Evolutionary conservation across 345 rosid species (phyloP).

Genomic region (Linum lewisii): DNA sequence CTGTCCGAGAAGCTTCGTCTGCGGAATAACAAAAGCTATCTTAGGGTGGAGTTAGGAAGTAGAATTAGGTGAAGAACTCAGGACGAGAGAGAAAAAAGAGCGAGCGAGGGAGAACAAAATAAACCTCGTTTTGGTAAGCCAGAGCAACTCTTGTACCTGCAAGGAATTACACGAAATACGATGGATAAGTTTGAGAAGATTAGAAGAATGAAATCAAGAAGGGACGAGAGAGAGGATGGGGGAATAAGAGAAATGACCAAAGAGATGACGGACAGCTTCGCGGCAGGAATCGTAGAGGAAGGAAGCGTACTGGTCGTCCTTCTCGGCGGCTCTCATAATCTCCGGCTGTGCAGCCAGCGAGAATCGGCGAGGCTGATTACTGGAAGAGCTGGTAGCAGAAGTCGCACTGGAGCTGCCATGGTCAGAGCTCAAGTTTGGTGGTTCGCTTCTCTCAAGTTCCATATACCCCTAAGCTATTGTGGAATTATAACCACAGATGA

Average conservation of each 20-base stretch:
- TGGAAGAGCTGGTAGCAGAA: neutral
- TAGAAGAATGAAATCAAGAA: neutral
- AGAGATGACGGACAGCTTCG: slow-evolving; percentile 80
- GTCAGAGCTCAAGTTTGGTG: neutral
- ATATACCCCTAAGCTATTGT: neutral
- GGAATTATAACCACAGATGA: no score
- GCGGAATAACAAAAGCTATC: slow-evolving; percentile 11
- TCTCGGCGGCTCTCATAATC: slow-evolving; percentile 93
- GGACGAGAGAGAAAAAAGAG: neutral
- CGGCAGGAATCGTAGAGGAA: slow-evolving; percentile 91
- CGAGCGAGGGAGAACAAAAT: neutral
- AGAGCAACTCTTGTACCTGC: slow-evolving; percentile 74
- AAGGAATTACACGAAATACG: neutral
- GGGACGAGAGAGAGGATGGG: slow-evolving; percentile 7
- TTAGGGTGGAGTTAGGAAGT: neutral
- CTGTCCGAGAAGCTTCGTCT: slow-evolving; percentile 82
- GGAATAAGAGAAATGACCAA: slow-evolving; percentile 33
- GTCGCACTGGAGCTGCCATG: neutral
- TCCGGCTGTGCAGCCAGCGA: slow-evolving; percentile 84
- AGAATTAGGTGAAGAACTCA: neutral
- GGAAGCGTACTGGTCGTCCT: slow-evolving; percentile 92
- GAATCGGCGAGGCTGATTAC: slow-evolving; percentile 38
- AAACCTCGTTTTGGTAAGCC: slow-evolving; percentile 90
- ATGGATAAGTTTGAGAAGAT: neutral
- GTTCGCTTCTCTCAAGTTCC: neutral